Conservation (phyloP, 2,329 filamentous ascomycete species). For the Aspergillus novofumigatus region DNA sequence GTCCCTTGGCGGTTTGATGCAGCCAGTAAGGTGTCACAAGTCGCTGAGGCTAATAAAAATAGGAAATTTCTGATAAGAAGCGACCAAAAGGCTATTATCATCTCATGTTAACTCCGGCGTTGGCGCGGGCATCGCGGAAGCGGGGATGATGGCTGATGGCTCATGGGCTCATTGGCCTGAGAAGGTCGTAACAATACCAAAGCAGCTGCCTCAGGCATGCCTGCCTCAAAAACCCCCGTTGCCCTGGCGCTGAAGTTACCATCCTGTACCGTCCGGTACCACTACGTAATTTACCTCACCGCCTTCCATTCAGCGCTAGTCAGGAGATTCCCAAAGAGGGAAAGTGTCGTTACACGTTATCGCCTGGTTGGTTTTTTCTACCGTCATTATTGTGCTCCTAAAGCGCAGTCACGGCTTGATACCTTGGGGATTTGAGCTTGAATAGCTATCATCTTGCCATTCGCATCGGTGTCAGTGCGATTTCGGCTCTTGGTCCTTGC, state of each 20-base stretch:
- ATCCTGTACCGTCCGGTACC: neutral
- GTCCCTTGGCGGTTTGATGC: neutral
- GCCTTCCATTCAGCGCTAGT: conserved; percentile 8
- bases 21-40: neutral
- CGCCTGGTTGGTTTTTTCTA: conserved; percentile 16
- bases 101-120: neutral
- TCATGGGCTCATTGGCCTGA: conserved; percentile 2
- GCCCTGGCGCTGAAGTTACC: neutral
- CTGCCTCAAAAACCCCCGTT: neutral
- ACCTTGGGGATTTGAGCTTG: neutral
- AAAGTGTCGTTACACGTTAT: conserved; percentile 7
- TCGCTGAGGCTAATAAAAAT: neutral
- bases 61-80: neutral
- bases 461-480: neutral
- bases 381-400: conserved; percentile 6
- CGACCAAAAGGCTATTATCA: neutral
- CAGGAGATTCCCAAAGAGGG: conserved; percentile 10
- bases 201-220: conserved; percentile 20
- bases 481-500: neutral
- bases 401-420: neutral
- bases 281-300: conserved; percentile 6
- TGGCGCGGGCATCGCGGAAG: conserved; percentile 14
- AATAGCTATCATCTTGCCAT: neutral
- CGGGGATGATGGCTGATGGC: conserved; percentile 24
- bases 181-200: conserved; percentile 21